A percentile compares a stretch with the other conserved stretches of the same genome.
Conservation (phyloP, 1,139 yeast species). For the Yamadazyma oceani region DNA sequence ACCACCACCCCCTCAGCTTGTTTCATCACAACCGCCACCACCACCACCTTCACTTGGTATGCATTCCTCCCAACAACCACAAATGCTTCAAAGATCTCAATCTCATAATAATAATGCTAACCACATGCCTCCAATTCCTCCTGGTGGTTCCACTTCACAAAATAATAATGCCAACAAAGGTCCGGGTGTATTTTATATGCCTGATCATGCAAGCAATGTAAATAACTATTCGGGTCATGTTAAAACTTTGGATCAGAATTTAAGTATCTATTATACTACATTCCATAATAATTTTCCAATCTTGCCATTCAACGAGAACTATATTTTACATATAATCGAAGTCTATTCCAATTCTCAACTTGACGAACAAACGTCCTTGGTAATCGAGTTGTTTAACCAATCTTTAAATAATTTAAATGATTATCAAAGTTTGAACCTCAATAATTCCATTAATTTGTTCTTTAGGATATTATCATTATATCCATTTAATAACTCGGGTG, state of each 20-base stretch:
- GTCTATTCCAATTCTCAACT: slow-evolving; percentile 13
- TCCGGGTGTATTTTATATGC: too few species aligned
- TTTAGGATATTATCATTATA: slow-evolving; percentile 44
- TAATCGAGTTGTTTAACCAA: slow-evolving; percentile 51
- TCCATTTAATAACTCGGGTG: slow-evolving; percentile 32
- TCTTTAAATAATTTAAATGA: slow-evolving; percentile 50
- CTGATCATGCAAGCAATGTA: too few species aligned
- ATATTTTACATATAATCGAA: slow-evolving; percentile 25
- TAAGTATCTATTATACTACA: slow-evolving; percentile 47
- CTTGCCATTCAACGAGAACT: slow-evolving; percentile 48
- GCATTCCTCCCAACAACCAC: not conserved
- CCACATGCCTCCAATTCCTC: too few species aligned
- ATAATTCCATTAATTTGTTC: slow-evolving; percentile 37
- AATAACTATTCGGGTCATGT: not conserved
- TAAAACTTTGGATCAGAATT: slow-evolving; percentile 4
- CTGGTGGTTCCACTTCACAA: too few species aligned
- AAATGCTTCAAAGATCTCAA: not conserved
- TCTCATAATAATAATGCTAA: not conserved
- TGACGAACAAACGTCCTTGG: slow-evolving; percentile 37
- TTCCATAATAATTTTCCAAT: slow-evolving; percentile 60
- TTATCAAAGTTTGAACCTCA: slow-evolving; percentile 30
- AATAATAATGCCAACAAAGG: too few species aligned
- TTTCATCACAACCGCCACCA: slow-evolving; percentile 10
- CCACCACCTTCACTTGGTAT: not conserved
- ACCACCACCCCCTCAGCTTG: slow-evolving; percentile 4